Evolutionary conservation across 345 rosid genomes (phyloP), one percentile per base, ranked within the genome.

Genomic region (Erodium maritimum): DNA sequence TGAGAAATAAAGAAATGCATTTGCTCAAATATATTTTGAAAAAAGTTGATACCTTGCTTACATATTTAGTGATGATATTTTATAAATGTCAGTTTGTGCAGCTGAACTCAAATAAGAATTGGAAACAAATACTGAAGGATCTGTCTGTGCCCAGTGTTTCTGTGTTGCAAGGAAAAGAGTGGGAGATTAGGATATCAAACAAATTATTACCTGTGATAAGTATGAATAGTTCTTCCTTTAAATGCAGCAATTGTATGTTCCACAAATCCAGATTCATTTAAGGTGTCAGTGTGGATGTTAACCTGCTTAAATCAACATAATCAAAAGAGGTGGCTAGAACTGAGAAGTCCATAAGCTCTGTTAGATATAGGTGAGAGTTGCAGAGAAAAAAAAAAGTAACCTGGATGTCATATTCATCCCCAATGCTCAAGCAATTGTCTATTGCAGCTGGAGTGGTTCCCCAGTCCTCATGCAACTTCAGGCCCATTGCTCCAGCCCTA

Each of bases 401-500:
- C 77, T 93, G 99, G 29, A 93, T 51, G 67, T 89, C 96, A 72
- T 80, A 64, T 69, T 73, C 76, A 46, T 89, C 96, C 61, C 86
- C 96, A 46, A 86, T 84, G 60, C 79, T 19, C 84, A 93, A 85
- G 75, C 95, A 89, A 64, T 75, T 89, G 65, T 93, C 94, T 69
- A 93, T 93, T 9, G 91, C 90, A 69, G 96, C 96, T 57, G 96
- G 96, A 21, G 96, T 93, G 61, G 75, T 80, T 77, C 99, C 99
- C 99, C 99, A 93, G 73, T 93, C 96, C 74, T 93, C 99, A 66
- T 93, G 99, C 70, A 93, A 71, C 81, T 93, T 93, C 69, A 93
- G 69, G 48, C 99, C 99, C 96, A 93, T 93, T 71, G 99, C 99
- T 64, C 99, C 96, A 23, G 96, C 95, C 77, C 66, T 83, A 57